Conservation (phyloP, 768 basidiomycete species). For the Lentinula guzmanii region DNA sequence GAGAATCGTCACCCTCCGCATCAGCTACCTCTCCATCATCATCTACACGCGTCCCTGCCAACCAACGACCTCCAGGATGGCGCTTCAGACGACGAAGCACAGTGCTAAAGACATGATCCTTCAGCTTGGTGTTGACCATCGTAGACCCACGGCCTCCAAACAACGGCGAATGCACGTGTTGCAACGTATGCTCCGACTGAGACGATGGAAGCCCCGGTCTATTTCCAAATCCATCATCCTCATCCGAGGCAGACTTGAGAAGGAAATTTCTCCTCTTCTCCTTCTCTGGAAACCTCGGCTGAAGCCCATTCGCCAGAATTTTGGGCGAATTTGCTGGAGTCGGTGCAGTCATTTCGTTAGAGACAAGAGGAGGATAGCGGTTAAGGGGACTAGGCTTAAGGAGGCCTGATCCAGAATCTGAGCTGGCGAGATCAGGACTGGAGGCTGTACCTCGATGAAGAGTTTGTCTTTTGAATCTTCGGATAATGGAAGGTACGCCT, state of each 20-base stretch:
- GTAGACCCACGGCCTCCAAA: conserved; percentile 93
- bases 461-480: conserved; percentile 33
- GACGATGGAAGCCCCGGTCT: conserved; percentile 33
- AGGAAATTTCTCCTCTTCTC: conserved; percentile 12
- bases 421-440: conserved; percentile 51
- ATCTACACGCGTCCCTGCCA: conserved; percentile 35
- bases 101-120: conserved; percentile 92
- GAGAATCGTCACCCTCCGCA: conserved; percentile 28
- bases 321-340: conserved; percentile 47
- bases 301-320: conserved; percentile 15
- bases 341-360: conserved; percentile 35
- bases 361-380: conserved; percentile 29
- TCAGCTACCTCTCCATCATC: conserved; percentile 51
- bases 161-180: conserved; percentile 16
- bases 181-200: conserved; percentile 35
- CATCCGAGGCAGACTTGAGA: conserved; percentile 20
- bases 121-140: conserved; percentile 87
- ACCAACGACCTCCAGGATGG: conserved; percentile 35
- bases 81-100: conserved; percentile 72
- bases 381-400: conserved; percentile 34
- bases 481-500: conserved; percentile 21
- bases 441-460: conserved; percentile 56
- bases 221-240: conserved; percentile 17
- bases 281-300: conserved; percentile 22
- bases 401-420: not conserved